These are phyloP conservation scores for Chlorella sp. DNA, from an alignment of 139 green algal genomes.

Conservation along the genomic window DNA sequence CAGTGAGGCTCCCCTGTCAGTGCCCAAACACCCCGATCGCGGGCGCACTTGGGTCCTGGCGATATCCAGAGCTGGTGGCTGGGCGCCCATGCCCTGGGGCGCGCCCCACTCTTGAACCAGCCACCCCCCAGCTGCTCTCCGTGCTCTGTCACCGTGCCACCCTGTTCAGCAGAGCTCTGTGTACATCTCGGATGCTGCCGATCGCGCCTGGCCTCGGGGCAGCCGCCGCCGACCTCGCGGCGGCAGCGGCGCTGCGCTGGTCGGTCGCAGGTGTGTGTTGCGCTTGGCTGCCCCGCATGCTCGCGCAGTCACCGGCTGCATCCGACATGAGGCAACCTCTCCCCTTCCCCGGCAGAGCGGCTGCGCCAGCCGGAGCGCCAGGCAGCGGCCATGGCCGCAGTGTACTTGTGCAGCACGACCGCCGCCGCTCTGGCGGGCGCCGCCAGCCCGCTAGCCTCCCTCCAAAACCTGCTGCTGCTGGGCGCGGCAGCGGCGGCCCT, in stretches of 20 bases:
- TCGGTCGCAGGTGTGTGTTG: background rate
- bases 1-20: too few relatives aligned
- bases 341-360: background rate
- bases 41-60: too few relatives aligned
- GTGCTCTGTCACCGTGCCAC: too few relatives aligned
- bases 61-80: too few relatives aligned
- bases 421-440: background rate
- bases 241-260: background rate
- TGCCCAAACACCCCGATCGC: too few relatives aligned
- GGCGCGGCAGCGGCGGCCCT: background rate
- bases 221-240: background rate
- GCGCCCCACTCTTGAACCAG: too few relatives aligned
- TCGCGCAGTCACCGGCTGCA: background rate
- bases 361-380: too few relatives aligned
- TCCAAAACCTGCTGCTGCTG: slow-evolving; percentile 5
- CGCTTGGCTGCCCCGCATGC: too few relatives aligned
- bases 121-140: too few relatives aligned
- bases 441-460: background rate
- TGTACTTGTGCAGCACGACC: background rate
- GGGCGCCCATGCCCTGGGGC: too few relatives aligned
- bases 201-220: background rate
- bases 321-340: background rate
- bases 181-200: too few relatives aligned
- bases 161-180: too few relatives aligned
- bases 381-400: background rate